Base-by-base conservation (phyloP, 2,329 filamentous ascomycete genomes). In the Chaetomiaceae sp. region DNA sequence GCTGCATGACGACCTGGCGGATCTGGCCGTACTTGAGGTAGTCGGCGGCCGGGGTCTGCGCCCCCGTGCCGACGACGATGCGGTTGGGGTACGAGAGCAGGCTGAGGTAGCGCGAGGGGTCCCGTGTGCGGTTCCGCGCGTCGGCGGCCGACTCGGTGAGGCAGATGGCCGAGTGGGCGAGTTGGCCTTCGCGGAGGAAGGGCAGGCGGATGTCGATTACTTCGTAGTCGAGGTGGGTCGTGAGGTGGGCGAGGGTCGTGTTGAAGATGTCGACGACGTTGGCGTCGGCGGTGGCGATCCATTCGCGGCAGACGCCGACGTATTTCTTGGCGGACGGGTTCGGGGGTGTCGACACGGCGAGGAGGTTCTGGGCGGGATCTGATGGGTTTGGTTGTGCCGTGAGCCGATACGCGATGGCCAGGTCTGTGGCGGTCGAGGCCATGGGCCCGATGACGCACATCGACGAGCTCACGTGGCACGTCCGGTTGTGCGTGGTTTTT, bases 321-420 rank as follows among this genome's bases (percentile, higher is more conserved):
- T 82, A 72, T 62, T 85, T 86, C 58, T 74, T 75, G 33, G 69
- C 62, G 0, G 69, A 65, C 1, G 73, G 69, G 5, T 63, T 62
- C 0, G 73, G 71, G 4, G 78, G 71, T 7, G 72, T 59, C 13
- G 81, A 82, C 4, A 82, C 75, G 0, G 79, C 78, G 67, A 95
- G 94, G 13, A 76, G 71, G 7, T 78, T 70, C 16, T 86, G 86
- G 7, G 77, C 69, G 0, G 77, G 73, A 65, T 86, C 78, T 2
- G 75, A 69, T 0, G 85, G 80, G 62, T 95, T 80, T 0, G 89
- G 87, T 48, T 82, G 78, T 2, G 87, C 79, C 79, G 95, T 90
- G 62, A 88, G 67, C 45, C 88, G 84, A 72, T 94, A 96, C n/a
- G 87, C 86, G 48, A 90, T 76, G 56, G 86, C 85, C 5, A 96